Percentiles rank a stretch among this genome's conserved stretches.
phyloP scores from a whole-genome alignment of 768 basidiomycete species.

The Pleurotus cornucopiae region DNA sequence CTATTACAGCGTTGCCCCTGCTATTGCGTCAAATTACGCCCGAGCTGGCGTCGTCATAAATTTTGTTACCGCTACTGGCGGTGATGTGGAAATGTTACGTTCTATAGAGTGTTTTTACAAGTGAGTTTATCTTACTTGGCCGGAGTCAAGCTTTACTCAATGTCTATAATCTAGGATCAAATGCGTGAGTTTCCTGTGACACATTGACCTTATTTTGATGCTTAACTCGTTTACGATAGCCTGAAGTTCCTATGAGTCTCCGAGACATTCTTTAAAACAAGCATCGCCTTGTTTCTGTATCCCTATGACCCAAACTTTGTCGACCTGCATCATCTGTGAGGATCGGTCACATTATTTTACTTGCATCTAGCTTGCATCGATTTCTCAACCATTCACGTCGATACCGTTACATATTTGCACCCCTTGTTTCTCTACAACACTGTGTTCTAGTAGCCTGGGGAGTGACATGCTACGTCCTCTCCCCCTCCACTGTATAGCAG shows the following conservation, averaged over 20 bases:
- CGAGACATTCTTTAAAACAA: conserved; percentile 78
- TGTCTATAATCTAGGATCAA: conserved; percentile 54
- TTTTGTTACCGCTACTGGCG: conserved; percentile 95
- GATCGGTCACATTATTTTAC: conserved; percentile 1
- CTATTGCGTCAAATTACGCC: conserved; percentile 79
- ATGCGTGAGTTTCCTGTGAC: conserved; percentile 59
- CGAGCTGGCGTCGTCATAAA: conserved; percentile 93
- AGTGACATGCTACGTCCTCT: not conserved
- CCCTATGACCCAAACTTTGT: conserved; percentile 56
- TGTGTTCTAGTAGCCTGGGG: conserved; percentile 24
- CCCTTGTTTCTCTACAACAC: conserved; percentile 44
- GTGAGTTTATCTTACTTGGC: conserved; percentile 24
- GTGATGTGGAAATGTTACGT: conserved; percentile 97
- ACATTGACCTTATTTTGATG: not conserved
- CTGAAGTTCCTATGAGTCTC: conserved; percentile 87
- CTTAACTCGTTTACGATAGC: conserved; percentile 41
- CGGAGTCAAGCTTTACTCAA: not conserved
- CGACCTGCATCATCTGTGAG: conserved; percentile 31
- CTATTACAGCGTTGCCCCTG: conserved; percentile 68
- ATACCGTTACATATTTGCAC: conserved; percentile 50
- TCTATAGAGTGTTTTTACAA: conserved; percentile 99
- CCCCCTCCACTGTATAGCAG: conserved; percentile 71
- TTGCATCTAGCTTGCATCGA: conserved; percentile 38
- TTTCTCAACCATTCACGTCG: conserved; percentile 50
- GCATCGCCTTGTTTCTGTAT: conserved; percentile 67